Evolutionary conservation across 2,329 filamentous ascomycete genomes (phyloP), one percentile per base, ranked within the genome.

Genomic region (Orbilia ellipsospora): DNA sequence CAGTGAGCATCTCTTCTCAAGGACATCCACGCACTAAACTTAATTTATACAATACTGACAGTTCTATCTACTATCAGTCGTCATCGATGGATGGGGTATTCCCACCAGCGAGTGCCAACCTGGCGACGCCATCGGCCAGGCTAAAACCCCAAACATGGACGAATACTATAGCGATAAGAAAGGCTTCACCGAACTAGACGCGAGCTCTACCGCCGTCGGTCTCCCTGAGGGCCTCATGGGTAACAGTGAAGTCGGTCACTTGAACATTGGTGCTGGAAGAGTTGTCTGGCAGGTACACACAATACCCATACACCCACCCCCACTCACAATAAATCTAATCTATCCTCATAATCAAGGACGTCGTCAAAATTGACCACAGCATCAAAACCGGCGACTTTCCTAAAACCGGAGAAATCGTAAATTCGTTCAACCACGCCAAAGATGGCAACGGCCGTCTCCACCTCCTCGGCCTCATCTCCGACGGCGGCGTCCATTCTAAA

Each of bases 21-120:
- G 45, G 26, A 23, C 40, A 7, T 15, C 2, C 26, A 61, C 40
- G 50, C n/a, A 1, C 31, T 36, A 23, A 23, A 36, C 31, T 10
- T 36, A 36, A 6, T 10, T 7, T 10, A 36, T 7, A 36, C 31
- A 12, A 63, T 57, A 40, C 59, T 68, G 31, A 15, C 16, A 13
- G 64, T 36, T 48, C 13, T 26, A 18, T 16, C 10, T 44, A 31
- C n/a, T 28, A 36, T 18, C 18, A 93, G 91, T 99, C 88, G 95
- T 98, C 85, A 99, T 99, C 87, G 95, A 99, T 85, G 95, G 95
- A 82, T 99, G 95, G 95, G 95, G 95, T 82, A 89, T 98, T 81
- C 74, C 77, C 44, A 88, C 94, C 80, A 89, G 89, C 78, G 90
- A 90, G 79, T 85, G 90, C 73, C 96, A 93, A 69, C 92, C 91